These are phyloP conservation scores for Lentinula guzmanii DNA, from an alignment of 768 basidiomycete species.

Conservation along the genomic window DNA sequence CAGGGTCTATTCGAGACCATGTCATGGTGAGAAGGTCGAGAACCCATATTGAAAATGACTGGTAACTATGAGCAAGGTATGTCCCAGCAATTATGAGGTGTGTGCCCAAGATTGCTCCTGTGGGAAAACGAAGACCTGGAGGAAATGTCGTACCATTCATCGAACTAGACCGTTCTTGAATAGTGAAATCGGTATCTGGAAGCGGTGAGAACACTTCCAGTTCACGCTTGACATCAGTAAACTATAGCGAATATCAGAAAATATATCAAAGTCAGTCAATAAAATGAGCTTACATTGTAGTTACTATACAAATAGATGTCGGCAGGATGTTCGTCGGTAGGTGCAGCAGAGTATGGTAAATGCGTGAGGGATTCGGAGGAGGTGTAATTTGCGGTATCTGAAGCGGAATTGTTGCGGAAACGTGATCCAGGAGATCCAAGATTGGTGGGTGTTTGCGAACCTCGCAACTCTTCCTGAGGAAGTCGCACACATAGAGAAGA, in stretches of 20 bases:
- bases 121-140: constrained; percentile 93
- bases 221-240: constrained; percentile 93
- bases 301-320: constrained; percentile 94
- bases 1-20: constrained; percentile 87
- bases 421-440: constrained; percentile 54
- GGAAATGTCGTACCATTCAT: constrained; percentile 85
- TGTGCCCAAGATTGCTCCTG: constrained; percentile 85
- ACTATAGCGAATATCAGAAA: constrained; percentile 35
- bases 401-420: constrained; percentile 37
- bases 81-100: constrained; percentile 94
- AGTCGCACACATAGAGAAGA: constrained; percentile 62
- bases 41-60: constrained; percentile 96
- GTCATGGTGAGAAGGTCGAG: constrained; percentile 78
- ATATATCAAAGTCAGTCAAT: constrained; percentile 1
- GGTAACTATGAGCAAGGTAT: constrained; percentile 89
- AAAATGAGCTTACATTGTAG: constrained; percentile 67
- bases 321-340: constrained; percentile 70
- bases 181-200: constrained; percentile 67
- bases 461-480: constrained; percentile 53
- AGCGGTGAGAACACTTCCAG: constrained; percentile 87
- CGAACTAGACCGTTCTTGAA: constrained; percentile 71
- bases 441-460: constrained; percentile 30
- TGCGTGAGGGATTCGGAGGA: constrained; percentile 57
- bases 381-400: constrained; percentile 39
- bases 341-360: constrained; percentile 69